Evolutionary conservation across 371 early-diverging fungal genomes (phyloP).

Genomic region (Haplosporangium sp.): DNA sequence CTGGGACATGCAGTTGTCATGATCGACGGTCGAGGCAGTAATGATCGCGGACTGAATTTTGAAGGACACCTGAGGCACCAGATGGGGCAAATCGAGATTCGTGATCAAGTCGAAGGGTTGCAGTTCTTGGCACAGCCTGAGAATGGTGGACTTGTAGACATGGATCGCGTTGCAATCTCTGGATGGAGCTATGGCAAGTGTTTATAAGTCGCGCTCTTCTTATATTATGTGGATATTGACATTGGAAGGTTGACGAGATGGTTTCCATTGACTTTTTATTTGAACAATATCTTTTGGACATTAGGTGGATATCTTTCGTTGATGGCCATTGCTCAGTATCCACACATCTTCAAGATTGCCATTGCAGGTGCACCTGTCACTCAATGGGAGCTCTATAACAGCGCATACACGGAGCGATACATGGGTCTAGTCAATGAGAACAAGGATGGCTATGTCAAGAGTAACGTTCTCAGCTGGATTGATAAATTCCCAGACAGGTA

Average conservation of each 20-base stretch:
- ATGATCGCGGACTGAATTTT: constrained; percentile 75
- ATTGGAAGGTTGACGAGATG: neutral
- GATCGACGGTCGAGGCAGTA: constrained; percentile 82
- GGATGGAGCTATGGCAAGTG: constrained; percentile 75
- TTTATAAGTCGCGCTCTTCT: neutral
- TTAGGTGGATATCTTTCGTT: constrained; percentile 79
- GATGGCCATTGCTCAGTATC: constrained; percentile 74
- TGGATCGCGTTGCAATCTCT: constrained; percentile 70
- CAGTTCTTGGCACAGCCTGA: constrained; percentile 61
- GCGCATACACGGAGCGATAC: constrained; percentile 85
- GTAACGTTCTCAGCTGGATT: constrained; percentile 66
- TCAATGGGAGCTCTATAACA: constrained; percentile 79
- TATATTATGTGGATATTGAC: neutral
- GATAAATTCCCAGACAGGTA: constrained; percentile 74
- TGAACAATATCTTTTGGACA: neutral
- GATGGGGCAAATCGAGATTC: constrained; percentile 74
- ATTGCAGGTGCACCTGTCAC: constrained; percentile 87
- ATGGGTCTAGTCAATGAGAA: constrained; percentile 72
- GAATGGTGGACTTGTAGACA: constrained; percentile 68
- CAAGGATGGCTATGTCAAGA: constrained; percentile 60
- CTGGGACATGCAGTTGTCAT: constrained; percentile 79
- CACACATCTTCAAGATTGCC: constrained; percentile 73
- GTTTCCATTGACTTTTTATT: neutral
- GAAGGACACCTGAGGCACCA: constrained; percentile 66
- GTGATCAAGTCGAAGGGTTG: constrained; percentile 78